Percentiles rank a stretch among this genome's conserved stretches.
phyloP scores from a whole-genome alignment of 495 filamentous ascomycete genomes.

The Xylaria acuta region DNA sequence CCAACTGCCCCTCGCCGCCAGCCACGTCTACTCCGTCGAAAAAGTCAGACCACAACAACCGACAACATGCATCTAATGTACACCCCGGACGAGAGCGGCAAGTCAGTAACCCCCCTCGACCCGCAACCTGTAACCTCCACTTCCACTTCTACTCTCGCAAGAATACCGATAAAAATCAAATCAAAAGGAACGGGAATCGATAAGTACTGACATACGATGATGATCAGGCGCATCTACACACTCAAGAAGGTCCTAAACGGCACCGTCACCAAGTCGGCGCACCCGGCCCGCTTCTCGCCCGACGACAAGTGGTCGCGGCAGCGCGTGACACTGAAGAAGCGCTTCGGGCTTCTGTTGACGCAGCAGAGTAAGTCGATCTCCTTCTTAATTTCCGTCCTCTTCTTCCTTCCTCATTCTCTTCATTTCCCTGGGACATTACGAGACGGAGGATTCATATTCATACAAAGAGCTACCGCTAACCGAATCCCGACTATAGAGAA shows the following conservation, averaged over 20 bases:
- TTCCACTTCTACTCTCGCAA: background rate
- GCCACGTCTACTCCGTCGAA: background rate
- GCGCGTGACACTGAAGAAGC: constrained; percentile 89
- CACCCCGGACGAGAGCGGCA: constrained; percentile 76
- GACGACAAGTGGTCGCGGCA: constrained; percentile 98
- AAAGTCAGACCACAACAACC: background rate
- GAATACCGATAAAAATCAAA: background rate
- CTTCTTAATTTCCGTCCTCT: constrained; percentile 27
- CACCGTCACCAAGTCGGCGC: constrained; percentile 90
- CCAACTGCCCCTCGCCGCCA: background rate
- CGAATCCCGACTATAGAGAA: constrained; percentile 31
- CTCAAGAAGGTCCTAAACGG: constrained; percentile 79
- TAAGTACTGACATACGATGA: background rate
- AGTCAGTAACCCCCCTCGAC: constrained; percentile 39
- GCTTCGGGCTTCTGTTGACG: constrained; percentile 84
- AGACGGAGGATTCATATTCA: background rate
- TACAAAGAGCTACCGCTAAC: constrained; percentile 18
- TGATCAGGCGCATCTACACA: constrained; percentile 74
- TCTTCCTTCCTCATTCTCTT: constrained; percentile 14
- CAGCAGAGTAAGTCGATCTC: constrained; percentile 69
- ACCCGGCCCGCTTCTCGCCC: constrained; percentile 95
- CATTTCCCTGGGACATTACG: no score
- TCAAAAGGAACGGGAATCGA: background rate
- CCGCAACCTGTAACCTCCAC: background rate
- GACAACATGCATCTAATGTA: constrained; percentile 82